A percentile compares a stretch with the other conserved stretches of the same genome.
Conservation (phyloP, 768 basidiomycete genomes). For the Plicaturopsis crispa region DNA sequence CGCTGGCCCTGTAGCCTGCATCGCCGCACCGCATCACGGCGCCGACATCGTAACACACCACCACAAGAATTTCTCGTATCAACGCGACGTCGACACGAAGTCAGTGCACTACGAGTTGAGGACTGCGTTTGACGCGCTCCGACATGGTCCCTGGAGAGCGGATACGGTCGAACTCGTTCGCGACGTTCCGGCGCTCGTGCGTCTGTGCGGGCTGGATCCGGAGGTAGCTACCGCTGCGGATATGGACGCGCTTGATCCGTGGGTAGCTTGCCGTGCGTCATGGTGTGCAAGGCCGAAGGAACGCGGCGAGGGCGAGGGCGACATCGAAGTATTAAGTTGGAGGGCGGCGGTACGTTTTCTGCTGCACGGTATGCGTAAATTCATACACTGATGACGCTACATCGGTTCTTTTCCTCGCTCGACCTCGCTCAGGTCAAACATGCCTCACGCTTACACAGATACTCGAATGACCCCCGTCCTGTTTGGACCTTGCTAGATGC, state of each 20-base stretch:
- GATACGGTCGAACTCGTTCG: not conserved
- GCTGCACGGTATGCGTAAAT: too few species aligned
- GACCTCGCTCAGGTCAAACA: too few species aligned
- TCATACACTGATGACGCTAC: too few species aligned
- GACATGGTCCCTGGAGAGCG: not conserved
- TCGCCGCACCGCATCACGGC: not conserved
- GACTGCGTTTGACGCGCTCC: not conserved
- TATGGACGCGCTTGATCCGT: conserved; percentile 1
- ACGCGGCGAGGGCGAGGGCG: too few species aligned
- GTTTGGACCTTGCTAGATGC: too few species aligned
- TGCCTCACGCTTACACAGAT: too few species aligned
- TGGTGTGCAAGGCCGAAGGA: conserved; percentile 15
- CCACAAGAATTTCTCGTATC: not conserved
- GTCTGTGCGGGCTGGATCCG: conserved; percentile 4
- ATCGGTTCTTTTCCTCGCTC: too few species aligned
- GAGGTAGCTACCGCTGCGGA: conserved; percentile 4
- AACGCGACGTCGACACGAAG: not conserved
- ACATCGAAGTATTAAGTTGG: too few species aligned
- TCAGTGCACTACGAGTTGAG: too few species aligned
- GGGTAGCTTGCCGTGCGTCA: conserved; percentile 10
- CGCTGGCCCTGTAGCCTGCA: not conserved
- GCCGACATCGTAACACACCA: not conserved
- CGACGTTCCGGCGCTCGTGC: not conserved
- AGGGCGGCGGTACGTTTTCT: too few species aligned
- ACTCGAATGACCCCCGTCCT: too few species aligned